Percentiles rank a stretch among this genome's conserved stretches.
Conservation (phyloP, 371 early-diverging fungal genomes). For the Mortierella sp. region DNA sequence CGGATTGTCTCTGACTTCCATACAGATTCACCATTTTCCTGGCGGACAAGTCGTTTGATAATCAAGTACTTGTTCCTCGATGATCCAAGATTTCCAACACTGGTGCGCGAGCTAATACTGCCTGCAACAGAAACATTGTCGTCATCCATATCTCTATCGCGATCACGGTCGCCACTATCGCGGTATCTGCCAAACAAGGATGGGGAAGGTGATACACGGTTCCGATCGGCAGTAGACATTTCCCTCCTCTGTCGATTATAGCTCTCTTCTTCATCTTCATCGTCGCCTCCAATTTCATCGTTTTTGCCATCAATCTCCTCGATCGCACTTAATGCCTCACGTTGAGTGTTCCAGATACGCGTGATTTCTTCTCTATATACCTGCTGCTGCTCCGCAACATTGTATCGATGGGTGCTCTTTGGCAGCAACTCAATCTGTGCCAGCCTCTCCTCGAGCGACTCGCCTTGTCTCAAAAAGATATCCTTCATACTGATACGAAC, state of each 20-base stretch:
- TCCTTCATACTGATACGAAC: constrained; percentile 98
- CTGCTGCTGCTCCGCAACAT: constrained; percentile 96
- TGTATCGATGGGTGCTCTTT: constrained; percentile 91
- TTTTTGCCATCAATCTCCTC: constrained; percentile 67
- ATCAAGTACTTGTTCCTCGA: constrained; percentile 74
- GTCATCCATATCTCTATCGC: constrained; percentile 60
- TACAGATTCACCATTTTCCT: constrained; percentile 74
- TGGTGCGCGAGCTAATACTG: constrained; percentile 68
- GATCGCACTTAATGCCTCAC: constrained; percentile 70
- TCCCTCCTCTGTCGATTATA: constrained; percentile 59
- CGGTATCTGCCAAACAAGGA: constrained; percentile 50
- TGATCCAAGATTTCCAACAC: constrained; percentile 57
- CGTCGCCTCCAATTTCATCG: constrained; percentile 63
- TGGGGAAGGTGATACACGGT: constrained; percentile 45
- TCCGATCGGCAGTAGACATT: constrained; percentile 55
- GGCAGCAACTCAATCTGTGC: constrained; percentile 86
- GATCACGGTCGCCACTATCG: constrained; percentile 39
- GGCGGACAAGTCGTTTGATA: constrained; percentile 68
- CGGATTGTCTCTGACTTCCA: constrained; percentile 87
- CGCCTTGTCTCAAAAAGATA: constrained; percentile 92
- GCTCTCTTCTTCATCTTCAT: constrained; percentile 61
- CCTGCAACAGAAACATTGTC: constrained; percentile 73
- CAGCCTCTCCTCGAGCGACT: constrained; percentile 85
- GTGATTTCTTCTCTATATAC: constrained; percentile 95
- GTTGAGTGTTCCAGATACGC: constrained; percentile 96